phyloP scores from a whole-genome alignment of 2,329 filamentous ascomycete species.

The Escovopsis sp. region DNA sequence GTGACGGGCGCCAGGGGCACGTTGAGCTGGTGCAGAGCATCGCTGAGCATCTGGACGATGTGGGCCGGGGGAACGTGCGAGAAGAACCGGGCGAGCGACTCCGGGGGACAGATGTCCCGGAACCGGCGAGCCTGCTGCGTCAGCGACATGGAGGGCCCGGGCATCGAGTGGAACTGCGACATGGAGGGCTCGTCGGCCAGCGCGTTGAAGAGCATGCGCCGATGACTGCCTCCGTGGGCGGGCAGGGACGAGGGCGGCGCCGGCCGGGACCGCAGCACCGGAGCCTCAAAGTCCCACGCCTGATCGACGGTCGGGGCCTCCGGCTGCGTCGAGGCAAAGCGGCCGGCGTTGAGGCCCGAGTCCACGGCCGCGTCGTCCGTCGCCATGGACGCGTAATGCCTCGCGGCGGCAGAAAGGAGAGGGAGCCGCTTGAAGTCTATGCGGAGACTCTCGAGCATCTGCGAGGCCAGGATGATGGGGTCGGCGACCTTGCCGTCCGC shows the following conservation, averaged over 20 bases:
- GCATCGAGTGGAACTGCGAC: constrained; percentile 70
- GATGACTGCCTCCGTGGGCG: constrained; percentile 17
- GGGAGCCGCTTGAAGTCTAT: constrained; percentile 72
- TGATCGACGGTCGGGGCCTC: constrained; percentile 52
- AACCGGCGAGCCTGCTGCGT: constrained; percentile 85
- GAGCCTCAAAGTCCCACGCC: constrained; percentile 74
- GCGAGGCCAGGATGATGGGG: constrained; percentile 73
- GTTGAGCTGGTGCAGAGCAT: constrained; percentile 72
- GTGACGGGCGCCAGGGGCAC: constrained; percentile 49
- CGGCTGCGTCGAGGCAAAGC: constrained; percentile 71
- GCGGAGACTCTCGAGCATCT: constrained; percentile 81
- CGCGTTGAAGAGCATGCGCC: constrained; percentile 38
- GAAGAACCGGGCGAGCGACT: constrained; percentile 83
- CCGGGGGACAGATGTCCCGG: constrained; percentile 76
- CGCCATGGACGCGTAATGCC: constrained; percentile 11
- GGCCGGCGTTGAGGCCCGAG: constrained; percentile 25
- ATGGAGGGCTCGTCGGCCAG: constrained; percentile 77
- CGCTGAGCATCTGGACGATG: constrained; percentile 64
- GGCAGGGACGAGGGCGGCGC: constrained; percentile 23
- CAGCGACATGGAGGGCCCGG: constrained; percentile 64
- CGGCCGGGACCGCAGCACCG: constrained; percentile 39
- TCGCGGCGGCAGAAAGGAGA: constrained; percentile 34
- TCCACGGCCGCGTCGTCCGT: constrained; percentile 60
- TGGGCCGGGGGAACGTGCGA: constrained; percentile 62
- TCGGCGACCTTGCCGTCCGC: constrained; percentile 62